A percentile compares a stretch with the other conserved stretches of the same genome.
These are phyloP conservation scores for Talaromyces sp. DNA, from an alignment of 2,329 filamentous ascomycete species.

Conservation along the genomic window DNA sequence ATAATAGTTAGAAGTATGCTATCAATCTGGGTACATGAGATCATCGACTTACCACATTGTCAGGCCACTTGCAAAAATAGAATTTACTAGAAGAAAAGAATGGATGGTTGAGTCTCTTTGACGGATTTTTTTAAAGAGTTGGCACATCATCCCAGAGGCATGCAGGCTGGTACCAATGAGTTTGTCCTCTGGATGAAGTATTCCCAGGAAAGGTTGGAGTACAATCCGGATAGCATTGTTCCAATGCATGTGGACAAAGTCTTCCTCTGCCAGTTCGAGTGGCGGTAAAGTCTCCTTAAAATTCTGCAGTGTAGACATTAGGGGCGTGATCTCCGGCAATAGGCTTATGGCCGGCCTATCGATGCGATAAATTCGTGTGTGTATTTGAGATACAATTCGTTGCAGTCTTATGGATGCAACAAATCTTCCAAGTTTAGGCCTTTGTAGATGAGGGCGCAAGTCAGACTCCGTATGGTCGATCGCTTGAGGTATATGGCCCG, in stretches of 20 bases:
- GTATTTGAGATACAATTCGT: conserved; percentile 21
- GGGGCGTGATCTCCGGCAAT: conserved; percentile 10
- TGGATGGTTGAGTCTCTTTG: conserved; percentile 7
- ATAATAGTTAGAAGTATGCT: neutral
- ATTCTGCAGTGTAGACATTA: conserved; percentile 14
- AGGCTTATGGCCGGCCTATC: conserved; percentile 8
- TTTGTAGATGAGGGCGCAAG: neutral
- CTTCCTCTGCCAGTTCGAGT: conserved; percentile 2
- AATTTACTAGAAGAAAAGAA: conserved; percentile 13
- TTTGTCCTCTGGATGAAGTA: conserved; percentile 12
- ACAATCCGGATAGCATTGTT: conserved; percentile 16
- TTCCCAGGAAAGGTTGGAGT: conserved; percentile 21
- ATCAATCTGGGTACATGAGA: neutral
- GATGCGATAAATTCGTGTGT: conserved; percentile 20
- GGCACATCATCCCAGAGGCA: conserved; percentile 24
- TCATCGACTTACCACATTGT: conserved; percentile 15
- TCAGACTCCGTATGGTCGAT: neutral
- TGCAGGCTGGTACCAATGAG: conserved; percentile 15
- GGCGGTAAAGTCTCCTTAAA: conserved; percentile 14
- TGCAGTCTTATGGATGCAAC: conserved; percentile 15
- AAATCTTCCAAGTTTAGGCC: neutral
- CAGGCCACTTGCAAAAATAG: conserved; percentile 13
- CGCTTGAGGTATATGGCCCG: neutral
- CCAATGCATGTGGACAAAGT: conserved; percentile 30
- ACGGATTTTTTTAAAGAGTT: conserved; percentile 22